phyloP scores from a whole-genome alignment of 768 basidiomycete genomes.

The Boletellus ananas region DNA sequence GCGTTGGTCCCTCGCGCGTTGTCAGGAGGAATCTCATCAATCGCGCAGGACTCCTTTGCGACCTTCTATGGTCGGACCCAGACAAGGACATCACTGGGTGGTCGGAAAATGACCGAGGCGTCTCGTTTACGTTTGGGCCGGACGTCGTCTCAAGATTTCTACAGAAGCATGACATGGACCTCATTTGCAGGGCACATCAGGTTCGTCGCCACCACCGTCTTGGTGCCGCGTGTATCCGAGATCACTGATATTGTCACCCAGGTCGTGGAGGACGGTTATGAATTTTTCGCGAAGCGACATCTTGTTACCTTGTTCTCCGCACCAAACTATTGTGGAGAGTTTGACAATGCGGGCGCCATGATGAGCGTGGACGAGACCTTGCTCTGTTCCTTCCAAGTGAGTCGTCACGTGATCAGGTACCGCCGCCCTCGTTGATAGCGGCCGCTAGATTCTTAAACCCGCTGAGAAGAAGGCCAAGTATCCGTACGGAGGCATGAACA shows the following conservation, averaged over 20 bases:
- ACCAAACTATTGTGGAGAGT: constrained; percentile 93
- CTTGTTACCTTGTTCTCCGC: constrained; percentile 96
- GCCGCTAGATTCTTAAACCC: constrained; percentile 86
- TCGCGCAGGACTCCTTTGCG: constrained; percentile 78
- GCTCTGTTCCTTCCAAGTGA: constrained; percentile 95
- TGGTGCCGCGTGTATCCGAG: not conserved
- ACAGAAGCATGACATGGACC: constrained; percentile 99
- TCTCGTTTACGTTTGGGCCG: constrained; percentile 98
- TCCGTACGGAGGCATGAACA: constrained; percentile 82
- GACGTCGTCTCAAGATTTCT: constrained; percentile 98
- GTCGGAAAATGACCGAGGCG: constrained; percentile 99
- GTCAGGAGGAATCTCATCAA: constrained; percentile 3
- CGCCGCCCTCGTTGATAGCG: not conserved
- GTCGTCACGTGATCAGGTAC: constrained; percentile 20
- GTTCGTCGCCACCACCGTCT: constrained; percentile 40
- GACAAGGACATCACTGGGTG: constrained; percentile 99
- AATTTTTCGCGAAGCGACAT: constrained; percentile 98
- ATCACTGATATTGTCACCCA: constrained; percentile 27
- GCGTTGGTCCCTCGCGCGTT: constrained; percentile 14
- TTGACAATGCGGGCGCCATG: constrained; percentile 99
- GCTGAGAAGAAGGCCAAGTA: constrained; percentile 98
- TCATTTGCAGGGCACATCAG: constrained; percentile 98
- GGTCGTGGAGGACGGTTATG: constrained; percentile 99
- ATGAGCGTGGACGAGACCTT: constrained; percentile 99
- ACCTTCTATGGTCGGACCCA: constrained; percentile 97